Base-by-base conservation (phyloP, 2,329 filamentous ascomycete species). In the Ascocoryne sarcoides region DNA sequence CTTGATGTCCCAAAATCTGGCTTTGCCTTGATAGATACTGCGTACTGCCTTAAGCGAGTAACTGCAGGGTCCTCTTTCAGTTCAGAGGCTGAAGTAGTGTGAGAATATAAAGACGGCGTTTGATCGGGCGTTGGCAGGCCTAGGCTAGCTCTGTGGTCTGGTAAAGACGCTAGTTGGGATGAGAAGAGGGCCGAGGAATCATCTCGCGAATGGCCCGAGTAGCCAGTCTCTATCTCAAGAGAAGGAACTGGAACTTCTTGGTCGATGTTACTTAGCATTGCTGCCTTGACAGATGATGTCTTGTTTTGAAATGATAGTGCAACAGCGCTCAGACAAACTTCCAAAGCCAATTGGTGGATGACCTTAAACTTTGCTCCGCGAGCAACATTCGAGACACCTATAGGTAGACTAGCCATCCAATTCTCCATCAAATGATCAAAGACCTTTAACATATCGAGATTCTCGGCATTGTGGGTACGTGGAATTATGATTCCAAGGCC, bases 1-100 rank as follows among this genome's bases (percentile, higher is more conserved):
- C 51, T 51, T n/a, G 55, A 49, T 29, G 52, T 49, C 5, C 46
- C 46, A 20, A 51, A 40, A 2, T 57, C 54, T 23, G 53, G 49
- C 20, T 48, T 53, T 3, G 55, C 47, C 34, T 49, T 54, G 16
- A 63, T 56, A 2, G 53, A 57, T 18, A 54, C 40, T 1, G 57
- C 52, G 43, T 62, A 64, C 36, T 57, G 56, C 4, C 62, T 58
- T 30, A 65, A 51, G 10, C 63, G 57, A 5, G 54, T 40, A 2
- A 63, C 53, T 2, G 56, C 50, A 10, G 52, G 43, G 29, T 64
- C 59, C 41, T 62, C 58, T 4, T 46, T 41, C 1, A 46, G 23
- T 1, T 50, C 51, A 18, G 49, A 46, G 10, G 43, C 32, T 5
- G 55, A 48, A 15, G 51, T 53, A 4, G 40, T 40, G 12, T 49